phyloP scores from a whole-genome alignment of 768 basidiomycete genomes.

The Pleurotus ostreatus region DNA sequence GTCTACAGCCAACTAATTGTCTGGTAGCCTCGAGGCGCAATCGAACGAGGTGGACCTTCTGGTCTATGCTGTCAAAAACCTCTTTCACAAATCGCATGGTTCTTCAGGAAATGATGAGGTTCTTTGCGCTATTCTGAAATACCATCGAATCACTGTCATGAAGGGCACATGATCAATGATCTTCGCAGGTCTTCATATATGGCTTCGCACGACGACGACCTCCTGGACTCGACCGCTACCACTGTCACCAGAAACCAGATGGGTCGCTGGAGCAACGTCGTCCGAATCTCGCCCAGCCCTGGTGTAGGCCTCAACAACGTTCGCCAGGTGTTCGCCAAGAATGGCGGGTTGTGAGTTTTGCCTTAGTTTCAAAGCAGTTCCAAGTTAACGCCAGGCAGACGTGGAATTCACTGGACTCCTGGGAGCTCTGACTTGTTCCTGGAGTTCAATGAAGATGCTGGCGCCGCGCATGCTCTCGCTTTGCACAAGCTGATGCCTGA shows the following conservation, averaged over 20 bases:
- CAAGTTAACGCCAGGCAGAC: constrained; percentile 8
- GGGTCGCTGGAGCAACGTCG: constrained; percentile 19
- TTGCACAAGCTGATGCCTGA: constrained; percentile 17
- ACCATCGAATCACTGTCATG: too few relatives aligned
- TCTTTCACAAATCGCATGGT: too few relatives aligned
- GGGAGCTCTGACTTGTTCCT: constrained; percentile 17
- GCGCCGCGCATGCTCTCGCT: constrained; percentile 19
- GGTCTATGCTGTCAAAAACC: too few relatives aligned
- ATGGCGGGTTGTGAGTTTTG: constrained; percentile 20
- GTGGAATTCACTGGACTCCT: constrained; percentile 5
- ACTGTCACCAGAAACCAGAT: constrained; percentile 8
- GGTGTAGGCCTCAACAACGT: constrained; percentile 11
- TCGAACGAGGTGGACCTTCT: too few relatives aligned
- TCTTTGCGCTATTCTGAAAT: too few relatives aligned
- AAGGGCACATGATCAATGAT: too few relatives aligned
- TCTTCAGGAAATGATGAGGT: too few relatives aligned
- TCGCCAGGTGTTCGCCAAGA: constrained; percentile 15
- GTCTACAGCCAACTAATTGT: too few relatives aligned
- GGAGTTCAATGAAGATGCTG: constrained; percentile 16
- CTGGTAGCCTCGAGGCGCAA: too few relatives aligned
- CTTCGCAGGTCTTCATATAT: too few relatives aligned
- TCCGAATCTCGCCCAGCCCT: constrained; percentile 7
- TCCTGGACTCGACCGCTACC: too few relatives aligned
- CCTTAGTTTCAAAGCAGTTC: neutral
- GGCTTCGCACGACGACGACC: too few relatives aligned